phyloP scores from a whole-genome alignment of 2,329 filamentous ascomycete species.

The Zymoseptoria tritici region DNA sequence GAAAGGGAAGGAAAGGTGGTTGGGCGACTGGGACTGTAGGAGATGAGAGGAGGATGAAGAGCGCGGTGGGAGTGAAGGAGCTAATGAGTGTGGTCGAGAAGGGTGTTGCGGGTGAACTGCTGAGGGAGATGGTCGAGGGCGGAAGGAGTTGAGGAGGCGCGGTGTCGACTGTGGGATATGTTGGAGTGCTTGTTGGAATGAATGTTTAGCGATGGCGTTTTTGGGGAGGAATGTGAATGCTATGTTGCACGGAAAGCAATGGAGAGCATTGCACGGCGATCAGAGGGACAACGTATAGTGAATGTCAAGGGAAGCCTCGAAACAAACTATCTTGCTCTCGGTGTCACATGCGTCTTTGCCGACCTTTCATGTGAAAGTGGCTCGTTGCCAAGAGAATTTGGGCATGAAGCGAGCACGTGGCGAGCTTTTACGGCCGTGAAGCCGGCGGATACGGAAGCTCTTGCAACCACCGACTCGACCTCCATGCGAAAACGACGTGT shows the following conservation, averaged over 20 bases:
- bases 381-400: background rate
- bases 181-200: background rate
- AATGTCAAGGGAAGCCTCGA: too few species aligned
- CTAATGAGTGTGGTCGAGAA: conserved; percentile 24
- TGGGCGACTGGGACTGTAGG: conserved; percentile 33
- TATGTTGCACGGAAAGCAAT: background rate
- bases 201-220: background rate
- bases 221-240: background rate
- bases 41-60: conserved; percentile 52
- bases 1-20: conserved; percentile 43
- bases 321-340: too few species aligned
- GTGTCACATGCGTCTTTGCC: too few species aligned
- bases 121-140: conserved; percentile 32
- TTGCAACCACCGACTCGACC: background rate
- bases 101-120: conserved; percentile 30
- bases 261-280: background rate
- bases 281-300: conserved; percentile 24
- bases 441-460: too few species aligned
- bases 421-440: too few species aligned
- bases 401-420: too few species aligned
- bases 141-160: conserved; percentile 6
- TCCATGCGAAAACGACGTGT: background rate
- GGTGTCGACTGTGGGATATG: background rate
- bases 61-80: conserved; percentile 30
- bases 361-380: background rate